Conservation (phyloP, 306 rosid genomes). For the Cucumis hystrix region DNA sequence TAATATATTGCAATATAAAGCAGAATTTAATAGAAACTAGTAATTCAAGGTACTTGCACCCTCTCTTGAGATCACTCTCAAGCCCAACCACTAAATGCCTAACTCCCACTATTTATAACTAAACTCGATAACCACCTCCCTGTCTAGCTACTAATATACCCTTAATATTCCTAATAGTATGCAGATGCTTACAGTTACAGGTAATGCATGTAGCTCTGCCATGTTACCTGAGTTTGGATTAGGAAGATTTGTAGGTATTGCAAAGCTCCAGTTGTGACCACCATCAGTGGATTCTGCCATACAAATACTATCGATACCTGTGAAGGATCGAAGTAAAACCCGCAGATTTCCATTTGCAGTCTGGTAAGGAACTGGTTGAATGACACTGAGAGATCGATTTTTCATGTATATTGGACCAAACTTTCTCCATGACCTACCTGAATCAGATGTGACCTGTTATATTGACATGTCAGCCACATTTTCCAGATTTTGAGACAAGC, state of each 20-base stretch:
- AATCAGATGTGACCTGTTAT: constrained; percentile 52
- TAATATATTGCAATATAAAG: too few species aligned
- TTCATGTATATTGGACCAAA: constrained; percentile 68
- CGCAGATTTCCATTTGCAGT: constrained; percentile 58
- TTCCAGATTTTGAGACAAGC: neutral
- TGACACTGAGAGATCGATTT: constrained; percentile 62
- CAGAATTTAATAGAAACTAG: too few species aligned
- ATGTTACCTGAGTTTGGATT: constrained; percentile 86
- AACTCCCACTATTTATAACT: too few species aligned
- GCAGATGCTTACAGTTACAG: neutral
- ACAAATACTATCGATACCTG: constrained; percentile 48
- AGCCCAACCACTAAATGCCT: too few species aligned
- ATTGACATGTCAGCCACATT: constrained; percentile 15
- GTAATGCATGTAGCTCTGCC: neutral
- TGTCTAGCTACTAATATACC: too few species aligned
- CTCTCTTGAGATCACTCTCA: too few species aligned
- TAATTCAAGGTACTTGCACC: too few species aligned
- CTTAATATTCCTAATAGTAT: too few species aligned
- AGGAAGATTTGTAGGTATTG: constrained; percentile 60
- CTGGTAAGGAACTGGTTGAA: constrained; percentile 89
- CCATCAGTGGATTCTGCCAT: constrained; percentile 72
- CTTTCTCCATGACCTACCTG: constrained; percentile 69
- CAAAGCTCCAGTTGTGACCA: constrained; percentile 69
- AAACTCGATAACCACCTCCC: too few species aligned
- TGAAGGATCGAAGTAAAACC: constrained; percentile 64